Percentiles rank a stretch among this genome's conserved stretches.
Evolutionary conservation across 164 flowering plant species (phyloP).

Genomic region (Vitis vinifera): DNA sequence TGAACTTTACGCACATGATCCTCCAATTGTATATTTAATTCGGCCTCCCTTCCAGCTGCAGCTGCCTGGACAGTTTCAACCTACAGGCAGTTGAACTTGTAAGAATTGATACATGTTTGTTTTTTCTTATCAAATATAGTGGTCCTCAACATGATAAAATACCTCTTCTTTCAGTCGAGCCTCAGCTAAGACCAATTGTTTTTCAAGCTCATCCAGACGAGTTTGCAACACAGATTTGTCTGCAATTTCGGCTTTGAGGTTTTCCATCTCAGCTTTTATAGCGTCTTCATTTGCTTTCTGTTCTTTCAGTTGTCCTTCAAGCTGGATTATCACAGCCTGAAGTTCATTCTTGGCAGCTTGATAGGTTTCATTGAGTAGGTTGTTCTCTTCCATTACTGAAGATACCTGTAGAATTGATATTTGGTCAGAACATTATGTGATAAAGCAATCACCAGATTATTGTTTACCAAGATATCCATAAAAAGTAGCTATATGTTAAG

Average conservation of each 20-base stretch:
- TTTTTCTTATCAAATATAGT: too few relatives aligned
- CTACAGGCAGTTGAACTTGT: constrained; percentile 22
- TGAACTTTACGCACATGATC: constrained; percentile 34
- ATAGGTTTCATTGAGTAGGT: constrained; percentile 51
- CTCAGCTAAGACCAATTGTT: constrained; percentile 45
- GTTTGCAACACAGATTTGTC: constrained; percentile 54
- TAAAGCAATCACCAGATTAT: constrained; percentile 1
- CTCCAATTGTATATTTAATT: constrained; percentile 37
- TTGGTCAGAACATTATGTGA: not conserved
- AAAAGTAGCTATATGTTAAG: not conserved
- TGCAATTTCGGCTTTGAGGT: constrained; percentile 51
- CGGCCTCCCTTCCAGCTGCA: constrained; percentile 45
- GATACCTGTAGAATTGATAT: constrained; percentile 50
- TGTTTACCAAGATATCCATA: not conserved
- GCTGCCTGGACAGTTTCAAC: constrained; percentile 37
- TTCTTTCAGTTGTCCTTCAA: constrained; percentile 61
- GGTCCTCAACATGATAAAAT: not conserved
- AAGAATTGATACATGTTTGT: not conserved
- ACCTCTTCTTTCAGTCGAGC: constrained; percentile 64
- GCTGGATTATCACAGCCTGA: constrained; percentile 46
- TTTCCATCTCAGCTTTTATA: constrained; percentile 50
- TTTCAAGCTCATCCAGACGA: constrained; percentile 57
- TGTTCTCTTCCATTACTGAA: constrained; percentile 75
- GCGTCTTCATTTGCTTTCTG: constrained; percentile 42
- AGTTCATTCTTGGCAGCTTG: constrained; percentile 63